Conservation (phyloP, 306 rosid species). For the Cucurbita argyrosperma region DNA sequence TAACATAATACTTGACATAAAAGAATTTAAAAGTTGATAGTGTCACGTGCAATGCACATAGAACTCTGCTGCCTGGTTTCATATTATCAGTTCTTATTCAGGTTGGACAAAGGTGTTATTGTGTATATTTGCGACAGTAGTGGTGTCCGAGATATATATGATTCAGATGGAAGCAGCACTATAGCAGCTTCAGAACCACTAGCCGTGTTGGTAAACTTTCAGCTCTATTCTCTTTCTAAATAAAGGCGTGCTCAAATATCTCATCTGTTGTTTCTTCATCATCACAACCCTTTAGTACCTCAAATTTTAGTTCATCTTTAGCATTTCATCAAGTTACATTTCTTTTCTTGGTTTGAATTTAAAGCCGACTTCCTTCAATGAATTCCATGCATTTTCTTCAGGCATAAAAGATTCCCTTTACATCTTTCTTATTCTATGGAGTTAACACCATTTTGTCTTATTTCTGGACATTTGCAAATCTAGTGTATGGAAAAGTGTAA, state of each 20-base stretch:
- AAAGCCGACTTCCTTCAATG: not conserved
- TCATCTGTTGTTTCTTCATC: not conserved
- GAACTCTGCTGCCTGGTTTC: not conserved
- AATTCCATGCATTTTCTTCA: not conserved
- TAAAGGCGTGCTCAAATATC: not conserved
- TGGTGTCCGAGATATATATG: slow-evolving; percentile 88
- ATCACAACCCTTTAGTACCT: not conserved
- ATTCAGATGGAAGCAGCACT: slow-evolving; percentile 85
- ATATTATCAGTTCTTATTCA: slow-evolving; percentile 24
- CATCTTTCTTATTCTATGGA: not conserved
- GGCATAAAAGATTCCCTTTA: not conserved
- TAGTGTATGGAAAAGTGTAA: not conserved
- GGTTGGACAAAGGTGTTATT: slow-evolving; percentile 97
- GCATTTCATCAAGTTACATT: not conserved
- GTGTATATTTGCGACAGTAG: slow-evolving; percentile 81
- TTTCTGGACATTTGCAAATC: not conserved
- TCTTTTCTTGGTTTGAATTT: not conserved
- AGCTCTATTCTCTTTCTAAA: not conserved
- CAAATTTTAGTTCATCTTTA: not conserved
- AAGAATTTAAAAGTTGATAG: not conserved
- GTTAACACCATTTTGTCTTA: too few relatives aligned
- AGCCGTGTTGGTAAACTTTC: slow-evolving; percentile 58
- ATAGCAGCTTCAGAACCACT: slow-evolving; percentile 77
- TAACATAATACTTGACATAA: not conserved
- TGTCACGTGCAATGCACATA: not conserved